phyloP scores from a whole-genome alignment of 1,139 yeast genomes.

The Petasospora fabianii region DNA sequence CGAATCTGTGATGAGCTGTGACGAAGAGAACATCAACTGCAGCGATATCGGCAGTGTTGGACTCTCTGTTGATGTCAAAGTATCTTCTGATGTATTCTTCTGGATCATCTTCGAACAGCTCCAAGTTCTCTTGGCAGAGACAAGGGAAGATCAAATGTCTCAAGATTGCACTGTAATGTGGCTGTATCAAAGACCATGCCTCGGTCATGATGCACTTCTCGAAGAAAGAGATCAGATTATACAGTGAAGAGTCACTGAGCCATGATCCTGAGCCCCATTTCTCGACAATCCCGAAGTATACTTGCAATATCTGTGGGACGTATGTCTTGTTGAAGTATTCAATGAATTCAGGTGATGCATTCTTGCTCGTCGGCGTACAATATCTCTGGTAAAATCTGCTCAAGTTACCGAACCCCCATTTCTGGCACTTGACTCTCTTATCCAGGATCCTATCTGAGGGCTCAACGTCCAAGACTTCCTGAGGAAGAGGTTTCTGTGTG shows the following conservation, averaged over 20 bases:
- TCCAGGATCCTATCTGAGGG: slow-evolving; percentile 46
- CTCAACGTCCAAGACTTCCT: slow-evolving; percentile 47
- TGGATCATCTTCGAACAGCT: slow-evolving; percentile 67
- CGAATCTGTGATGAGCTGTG: slow-evolving; percentile 44
- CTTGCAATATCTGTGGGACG: slow-evolving; percentile 57
- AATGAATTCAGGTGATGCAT: slow-evolving; percentile 40
- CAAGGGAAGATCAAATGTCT: slow-evolving; percentile 62
- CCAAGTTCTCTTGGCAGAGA: slow-evolving; percentile 53
- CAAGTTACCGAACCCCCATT: slow-evolving; percentile 72
- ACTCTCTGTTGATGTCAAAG: slow-evolving; percentile 68
- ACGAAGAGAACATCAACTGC: slow-evolving; percentile 69
- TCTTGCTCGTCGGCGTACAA: slow-evolving; percentile 42
- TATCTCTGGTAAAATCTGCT: slow-evolving; percentile 56
- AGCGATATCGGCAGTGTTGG: slow-evolving; percentile 75
- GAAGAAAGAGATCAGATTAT: slow-evolving; percentile 59
- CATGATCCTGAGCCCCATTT: slow-evolving; percentile 58
- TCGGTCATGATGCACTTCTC: slow-evolving; percentile 57
- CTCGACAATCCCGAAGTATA: slow-evolving; percentile 58
- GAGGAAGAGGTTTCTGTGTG: slow-evolving; percentile 59
- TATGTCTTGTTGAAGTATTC: slow-evolving; percentile 46
- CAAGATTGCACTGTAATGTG: slow-evolving; percentile 55
- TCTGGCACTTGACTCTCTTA: slow-evolving; percentile 57
- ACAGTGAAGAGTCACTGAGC: slow-evolving; percentile 58
- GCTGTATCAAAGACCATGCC: slow-evolving; percentile 51
- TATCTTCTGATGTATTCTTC: slow-evolving; percentile 70